Evolutionary conservation across 129 eudicot species (phyloP), one percentile per base, ranked within the genome.

Genomic region (Artemisia argyi): DNA sequence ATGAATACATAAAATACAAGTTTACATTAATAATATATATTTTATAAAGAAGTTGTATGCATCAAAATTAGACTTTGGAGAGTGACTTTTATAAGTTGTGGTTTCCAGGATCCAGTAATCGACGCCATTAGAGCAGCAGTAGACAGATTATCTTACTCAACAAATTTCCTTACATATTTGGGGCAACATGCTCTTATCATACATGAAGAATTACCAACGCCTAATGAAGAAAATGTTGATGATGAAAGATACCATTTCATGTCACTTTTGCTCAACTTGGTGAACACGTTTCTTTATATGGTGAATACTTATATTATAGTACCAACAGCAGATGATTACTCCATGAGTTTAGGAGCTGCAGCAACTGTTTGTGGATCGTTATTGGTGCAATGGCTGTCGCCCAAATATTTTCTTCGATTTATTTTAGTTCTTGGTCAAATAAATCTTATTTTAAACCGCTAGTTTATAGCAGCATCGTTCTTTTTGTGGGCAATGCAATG

Each of bases 371-470:
- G 98, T 12, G 97, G 65, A 64, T 93, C 57, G 90, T 93, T 48
- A 93, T 93, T 70, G 98, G 98, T 57, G 86, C 97, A 69, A 93
- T 93, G 97, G 98, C 98, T 12, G 90, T 90, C 32, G 97, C 98
- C 8, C 97, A 93, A 72, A 78, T 93, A 58, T 93, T 93, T 76
- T 89, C 98, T 50, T 87, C 98, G 3, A 85, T 93, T 54, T 93
- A 89, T 73, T 90, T 93, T 73, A 89, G 98, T 77, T 92, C 98
- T 49, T 93, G 97, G 98, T 89, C 98, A 24, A 93, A 89, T 73
- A 87, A 78, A 72, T 93, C 97, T 3, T 93, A 93, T 81, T 89
- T 87, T 79, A 74, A 73, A 61, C 98, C 98, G 55, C 80, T 93
- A 73, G 79, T 89, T 16, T 93, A 89, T 66, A 93, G 98, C 81